A percentile compares a stretch with the other conserved stretches of the same genome.
Conservation (phyloP, 495 filamentous ascomycete species). For the Rhizodiscina lignyota region DNA sequence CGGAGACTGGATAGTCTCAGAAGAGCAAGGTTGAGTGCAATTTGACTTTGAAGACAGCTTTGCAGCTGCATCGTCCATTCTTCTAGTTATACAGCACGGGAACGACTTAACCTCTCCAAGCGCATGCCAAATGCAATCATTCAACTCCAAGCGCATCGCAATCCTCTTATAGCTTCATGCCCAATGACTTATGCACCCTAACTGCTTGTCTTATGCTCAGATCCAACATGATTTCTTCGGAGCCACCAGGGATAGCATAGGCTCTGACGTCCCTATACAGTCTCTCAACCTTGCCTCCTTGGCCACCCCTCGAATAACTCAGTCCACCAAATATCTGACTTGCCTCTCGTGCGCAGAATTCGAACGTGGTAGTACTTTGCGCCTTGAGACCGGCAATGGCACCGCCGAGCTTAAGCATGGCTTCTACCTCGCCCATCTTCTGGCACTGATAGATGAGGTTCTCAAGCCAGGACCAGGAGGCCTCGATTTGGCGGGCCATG, state of each 20-base stretch:
- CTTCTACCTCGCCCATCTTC: conserved; percentile 85
- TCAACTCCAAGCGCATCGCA: too few species aligned
- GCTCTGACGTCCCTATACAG: conserved; percentile 94
- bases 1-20: too few species aligned
- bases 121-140: too few species aligned
- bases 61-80: too few species aligned
- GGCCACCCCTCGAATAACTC: conserved; percentile 82
- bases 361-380: conserved; percentile 80
- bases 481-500: conserved; percentile 96
- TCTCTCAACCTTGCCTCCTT: conserved; percentile 90
- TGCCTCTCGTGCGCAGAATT: conserved; percentile 93
- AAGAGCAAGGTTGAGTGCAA: too few species aligned
- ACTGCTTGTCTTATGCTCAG: conserved; percentile 86
- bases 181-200: conserved; percentile 75
- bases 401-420: conserved; percentile 88
- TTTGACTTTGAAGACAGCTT: too few species aligned
- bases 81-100: too few species aligned
- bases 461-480: conserved; percentile 94
- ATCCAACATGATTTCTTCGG: conserved; percentile 98
- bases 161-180: conserved; percentile 80
- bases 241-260: conserved; percentile 92
- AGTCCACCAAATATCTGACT: conserved; percentile 95
- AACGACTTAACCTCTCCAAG: too few species aligned
- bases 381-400: conserved; percentile 91
- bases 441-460: conserved; percentile 84